Evolutionary conservation across 176 grass and related monocot genomes (phyloP), one percentile per base, ranked within the genome.

Genomic region (Oryza nivara): DNA sequence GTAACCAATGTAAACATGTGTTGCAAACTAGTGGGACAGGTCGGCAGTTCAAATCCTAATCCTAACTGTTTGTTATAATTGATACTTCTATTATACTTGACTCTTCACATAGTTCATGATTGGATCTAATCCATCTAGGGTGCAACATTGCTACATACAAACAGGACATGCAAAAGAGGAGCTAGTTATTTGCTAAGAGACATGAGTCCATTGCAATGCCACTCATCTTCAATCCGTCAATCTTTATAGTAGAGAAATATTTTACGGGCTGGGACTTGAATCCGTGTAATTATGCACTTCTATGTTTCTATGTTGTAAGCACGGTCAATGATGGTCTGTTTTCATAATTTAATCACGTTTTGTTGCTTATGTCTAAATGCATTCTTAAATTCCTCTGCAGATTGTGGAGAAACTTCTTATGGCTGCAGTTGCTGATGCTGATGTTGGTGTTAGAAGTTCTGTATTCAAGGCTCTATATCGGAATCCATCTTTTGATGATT

Each of bases 331-430:
- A 75, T 65, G 76, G 60, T 68, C 22, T 32, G 47, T 63, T 49
- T 49, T 75, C 75, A 64, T 43, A 20, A 85, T 70, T 68, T 69
- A 51, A 20, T 65, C 20, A 46, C 61, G 64, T 70, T 75, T 19
- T 19, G 78, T 75, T 87, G 3, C 49, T 82, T 52, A 56, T 89
- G 25, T 43, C n/a, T 77, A 26, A 43, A 84, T 30, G 19, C 26
- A 17, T 65, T 91, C 34, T 72, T 88, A 43, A 49, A 63, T 88
- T 74, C 78, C 54, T 73, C 43, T 87, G 83, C 93, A 98, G 96
- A 98, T 98, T 84, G 89, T 95, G 71, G 91, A 92, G 60, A 95
- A 98, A 89, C 91, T 98, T 91, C 88, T 95, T 85, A 93, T 93
- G 78, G 89, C 96, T 68, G 96, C 93, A 75, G 96, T 98, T 73